Evolutionary conservation across 306 rosid genomes (phyloP), one percentile per base, ranked within the genome.

Genomic region (Lotus japonicus): DNA sequence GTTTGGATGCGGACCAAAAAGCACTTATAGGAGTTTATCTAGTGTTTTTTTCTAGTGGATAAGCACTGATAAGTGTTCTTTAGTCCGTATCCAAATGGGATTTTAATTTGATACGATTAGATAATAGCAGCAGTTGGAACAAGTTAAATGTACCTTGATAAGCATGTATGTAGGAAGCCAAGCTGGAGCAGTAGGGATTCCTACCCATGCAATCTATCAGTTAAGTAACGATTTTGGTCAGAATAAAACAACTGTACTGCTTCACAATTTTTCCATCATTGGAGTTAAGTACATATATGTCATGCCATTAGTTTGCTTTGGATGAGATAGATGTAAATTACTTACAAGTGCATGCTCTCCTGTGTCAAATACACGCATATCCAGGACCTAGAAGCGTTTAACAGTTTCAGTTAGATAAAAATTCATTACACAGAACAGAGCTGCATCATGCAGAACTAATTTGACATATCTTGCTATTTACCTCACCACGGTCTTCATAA

Each of bases 401-500:
- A 39, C 11, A 51, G 17, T 38, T 68, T 55, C 39, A 66, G 57
- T 38, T 19, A 68, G 9, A 56, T 39, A 59, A 50, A 44, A 4
- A 19, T 52, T 11, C 58, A 64, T 57, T 39, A 53, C 48, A n/a
- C n/a, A n/a, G n/a, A n/a, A n/a, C n/a, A n/a, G n/a, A n/a, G n/a
- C n/a, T n/a, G n/a, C n/a, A n/a, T n/a, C n/a, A n/a, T n/a, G n/a
- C n/a, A n/a, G n/a, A 21, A 55, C 10, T 11, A 17, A 6, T 0
- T 21, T 33, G 48, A 31, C 31, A 42, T 16, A 23, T 17, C 38
- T 58, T 43, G 58, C 11, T 21, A 23, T 64, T 16, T 85, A 88
- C 97, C 98, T 92, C 98, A 5, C 98, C 98, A 19, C 98, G 97
- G 80, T 92, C 97, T 85, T 90, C 96, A 69, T 92, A 92, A 50